phyloP scores from a whole-genome alignment of 1,139 yeast genomes.

The Ogataea hybrid region DNA sequence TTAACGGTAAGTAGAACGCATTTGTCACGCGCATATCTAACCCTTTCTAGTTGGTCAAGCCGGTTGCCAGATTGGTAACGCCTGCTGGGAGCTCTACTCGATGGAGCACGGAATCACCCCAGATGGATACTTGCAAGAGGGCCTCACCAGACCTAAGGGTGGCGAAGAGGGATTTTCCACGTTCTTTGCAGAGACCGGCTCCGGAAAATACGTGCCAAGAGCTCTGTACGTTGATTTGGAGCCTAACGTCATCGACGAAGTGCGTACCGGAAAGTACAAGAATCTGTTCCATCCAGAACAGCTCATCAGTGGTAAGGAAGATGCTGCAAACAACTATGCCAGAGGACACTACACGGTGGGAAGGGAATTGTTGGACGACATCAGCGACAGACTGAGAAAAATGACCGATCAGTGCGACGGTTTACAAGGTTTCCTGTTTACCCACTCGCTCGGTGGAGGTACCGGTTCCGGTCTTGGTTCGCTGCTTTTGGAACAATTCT shows the following conservation, averaged over 20 bases:
- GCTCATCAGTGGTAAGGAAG: constrained; percentile 95
- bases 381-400: constrained; percentile 92
- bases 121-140: constrained; percentile 76
- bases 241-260: constrained; percentile 97
- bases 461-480: constrained; percentile 99
- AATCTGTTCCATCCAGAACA: constrained; percentile 98
- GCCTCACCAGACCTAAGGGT: constrained; percentile 75
- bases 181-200: constrained; percentile 92
- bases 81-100: constrained; percentile 98
- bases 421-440: constrained; percentile 93
- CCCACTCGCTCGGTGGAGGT: constrained; percentile 99
- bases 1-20: constrained; percentile 30
- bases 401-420: constrained; percentile 98
- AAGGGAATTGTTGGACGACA: constrained; percentile 90
- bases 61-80: constrained; percentile 99
- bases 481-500: constrained; percentile 84
- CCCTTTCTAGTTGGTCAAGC: constrained; percentile 47
- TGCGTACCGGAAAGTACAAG: constrained; percentile 88
- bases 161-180: constrained; percentile 95
- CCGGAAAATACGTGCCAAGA: constrained; percentile 97
- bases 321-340: constrained; percentile 98
- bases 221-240: constrained; percentile 96
- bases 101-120: constrained; percentile 95
- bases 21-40: constrained; percentile 4
- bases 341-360: constrained; percentile 99